Percentiles rank a stretch among this genome's conserved stretches.
These are phyloP conservation scores for Silene latifolia DNA, from an alignment of 148 eudicot genomes.

Conservation along the genomic window DNA sequence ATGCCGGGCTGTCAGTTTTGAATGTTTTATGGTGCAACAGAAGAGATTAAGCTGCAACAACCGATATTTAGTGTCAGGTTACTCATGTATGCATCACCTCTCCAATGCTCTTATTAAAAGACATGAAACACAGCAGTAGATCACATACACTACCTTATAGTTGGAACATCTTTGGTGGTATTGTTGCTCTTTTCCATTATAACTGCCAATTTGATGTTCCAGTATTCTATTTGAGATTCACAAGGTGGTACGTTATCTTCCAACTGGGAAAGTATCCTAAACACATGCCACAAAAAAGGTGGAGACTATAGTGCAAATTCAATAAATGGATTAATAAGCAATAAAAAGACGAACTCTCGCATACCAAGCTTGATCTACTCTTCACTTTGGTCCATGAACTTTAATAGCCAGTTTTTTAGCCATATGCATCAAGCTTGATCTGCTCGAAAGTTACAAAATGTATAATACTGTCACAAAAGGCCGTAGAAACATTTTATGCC, in stretches of 20 bases:
- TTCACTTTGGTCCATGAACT: too few species aligned
- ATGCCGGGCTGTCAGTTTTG: too few species aligned
- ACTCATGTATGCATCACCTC: not conserved
- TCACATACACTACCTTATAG: too few species aligned
- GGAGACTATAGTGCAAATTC: too few species aligned
- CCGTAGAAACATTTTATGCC: too few species aligned
- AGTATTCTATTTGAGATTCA: slow-evolving; percentile 78
- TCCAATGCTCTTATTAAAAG: not conserved
- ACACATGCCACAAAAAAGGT: not conserved
- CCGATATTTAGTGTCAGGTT: not conserved
- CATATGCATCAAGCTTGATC: too few species aligned
- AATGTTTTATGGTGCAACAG: not conserved
- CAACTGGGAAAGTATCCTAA: slow-evolving; percentile 81
- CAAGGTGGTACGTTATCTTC: slow-evolving; percentile 90
- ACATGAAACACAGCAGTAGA: not conserved
- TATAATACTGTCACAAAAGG: too few species aligned
- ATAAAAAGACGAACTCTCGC: too few species aligned
- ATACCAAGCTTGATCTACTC: too few species aligned
- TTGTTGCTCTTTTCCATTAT: slow-evolving; percentile 86
- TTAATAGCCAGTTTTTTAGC: too few species aligned
- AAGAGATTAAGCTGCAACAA: not conserved
- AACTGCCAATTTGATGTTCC: slow-evolving; percentile 80
- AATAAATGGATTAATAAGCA: too few species aligned
- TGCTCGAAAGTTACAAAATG: too few species aligned
- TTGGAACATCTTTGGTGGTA: slow-evolving; percentile 78